A percentile compares a stretch with the other conserved stretches of the same genome.
phyloP scores from a whole-genome alignment of 371 early-diverging fungal species.

The Polyrhizophydium stewartii region DNA sequence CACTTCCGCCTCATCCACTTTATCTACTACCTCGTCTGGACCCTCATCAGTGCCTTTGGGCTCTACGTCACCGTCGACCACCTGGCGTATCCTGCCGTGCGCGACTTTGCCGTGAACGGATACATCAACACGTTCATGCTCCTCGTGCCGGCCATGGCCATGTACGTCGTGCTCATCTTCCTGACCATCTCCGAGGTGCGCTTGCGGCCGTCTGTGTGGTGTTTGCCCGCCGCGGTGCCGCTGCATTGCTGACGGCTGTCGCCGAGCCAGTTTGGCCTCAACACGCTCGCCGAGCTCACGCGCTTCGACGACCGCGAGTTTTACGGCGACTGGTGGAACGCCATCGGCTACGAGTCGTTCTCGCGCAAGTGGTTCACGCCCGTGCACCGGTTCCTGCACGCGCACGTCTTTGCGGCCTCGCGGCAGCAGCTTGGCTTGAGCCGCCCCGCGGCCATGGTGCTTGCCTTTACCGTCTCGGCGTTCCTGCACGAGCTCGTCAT shows the following conservation, averaged over 20 bases:
- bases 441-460: not conserved
- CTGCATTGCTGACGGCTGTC: too few relatives aligned
- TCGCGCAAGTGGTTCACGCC: not conserved
- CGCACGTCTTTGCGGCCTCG: not conserved
- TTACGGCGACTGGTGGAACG: conserved; percentile 5
- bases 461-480: conserved; percentile 1
- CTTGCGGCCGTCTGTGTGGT: too few relatives aligned
- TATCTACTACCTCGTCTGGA: conserved; percentile 3
- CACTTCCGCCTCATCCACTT: conserved; percentile 1
- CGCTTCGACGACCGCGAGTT: not conserved
- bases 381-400: conserved; percentile 1
- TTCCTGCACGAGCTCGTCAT: not conserved
- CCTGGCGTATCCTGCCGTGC: not conserved
- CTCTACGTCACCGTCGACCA: conserved; percentile 1
- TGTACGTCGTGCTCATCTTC: not conserved
- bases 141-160: not conserved
- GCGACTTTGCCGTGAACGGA: not conserved
- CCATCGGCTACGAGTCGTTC: not conserved
- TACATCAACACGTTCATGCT: not conserved
- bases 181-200: not conserved
- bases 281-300: not conserved
- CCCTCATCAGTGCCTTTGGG: not conserved
- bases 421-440: not conserved
- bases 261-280: not conserved
- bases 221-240: too few relatives aligned